Conservation (phyloP, 495 filamentous ascomycete genomes). For the Aspergillus heteromorphus region DNA sequence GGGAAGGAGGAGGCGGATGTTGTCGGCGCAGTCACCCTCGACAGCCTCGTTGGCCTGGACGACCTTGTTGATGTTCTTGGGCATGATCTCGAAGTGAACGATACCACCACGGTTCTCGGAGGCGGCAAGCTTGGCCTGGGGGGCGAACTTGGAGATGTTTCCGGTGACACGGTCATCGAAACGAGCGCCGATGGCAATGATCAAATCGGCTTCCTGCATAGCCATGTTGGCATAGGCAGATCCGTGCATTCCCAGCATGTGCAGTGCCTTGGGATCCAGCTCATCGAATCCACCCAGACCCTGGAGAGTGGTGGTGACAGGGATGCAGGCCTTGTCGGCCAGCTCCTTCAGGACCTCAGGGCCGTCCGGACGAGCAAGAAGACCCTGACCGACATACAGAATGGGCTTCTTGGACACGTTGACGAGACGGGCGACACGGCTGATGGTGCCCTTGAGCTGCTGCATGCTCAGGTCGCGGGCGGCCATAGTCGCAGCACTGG, state of each 20-base stretch:
- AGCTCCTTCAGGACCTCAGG: constrained; percentile 50
- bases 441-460: constrained; percentile 45
- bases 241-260: constrained; percentile 63
- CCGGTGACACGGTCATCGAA: constrained; percentile 60
- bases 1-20: constrained; percentile 69
- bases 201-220: constrained; percentile 60
- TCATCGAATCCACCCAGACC: constrained; percentile 60
- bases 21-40: constrained; percentile 56
- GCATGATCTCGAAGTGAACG: constrained; percentile 60
- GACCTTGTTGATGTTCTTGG: constrained; percentile 62
- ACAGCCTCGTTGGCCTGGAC: constrained; percentile 56
- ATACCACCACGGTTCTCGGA: constrained; percentile 53
- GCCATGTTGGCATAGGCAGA: constrained; percentile 60
- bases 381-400: constrained; percentile 55
- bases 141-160: constrained; percentile 50
- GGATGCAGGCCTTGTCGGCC: constrained; percentile 52
- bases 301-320: constrained; percentile 62
- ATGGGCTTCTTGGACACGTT: constrained; percentile 56
- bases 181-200: constrained; percentile 56
- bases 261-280: constrained; percentile 50
- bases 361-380: constrained; percentile 47
- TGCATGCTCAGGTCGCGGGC: constrained; percentile 44
- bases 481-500: constrained; percentile 49
- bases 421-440: constrained; percentile 51
- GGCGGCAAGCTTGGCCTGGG: constrained; percentile 52